These are phyloP conservation scores for Penicillium digitatum DNA, from an alignment of 2,329 filamentous ascomycete genomes.

Conservation along the genomic window DNA sequence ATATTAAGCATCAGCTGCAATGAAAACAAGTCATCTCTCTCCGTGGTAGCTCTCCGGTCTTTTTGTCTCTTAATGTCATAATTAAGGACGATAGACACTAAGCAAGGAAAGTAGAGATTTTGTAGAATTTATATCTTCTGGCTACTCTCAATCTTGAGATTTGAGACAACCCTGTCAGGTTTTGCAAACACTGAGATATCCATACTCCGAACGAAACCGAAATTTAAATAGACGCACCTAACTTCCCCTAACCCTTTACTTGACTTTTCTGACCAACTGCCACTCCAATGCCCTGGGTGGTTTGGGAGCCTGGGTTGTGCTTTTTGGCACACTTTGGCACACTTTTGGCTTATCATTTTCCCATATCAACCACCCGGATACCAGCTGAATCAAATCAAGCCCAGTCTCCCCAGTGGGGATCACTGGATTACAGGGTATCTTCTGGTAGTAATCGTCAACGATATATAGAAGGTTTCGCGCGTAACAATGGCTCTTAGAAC, in stretches of 20 bases:
- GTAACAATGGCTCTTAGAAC: neutral
- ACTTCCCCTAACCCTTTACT: neutral
- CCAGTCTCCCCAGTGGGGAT: neutral
- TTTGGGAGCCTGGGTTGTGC: neutral
- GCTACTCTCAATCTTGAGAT: neutral
- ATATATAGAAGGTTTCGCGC: neutral
- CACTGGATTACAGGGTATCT: neutral
- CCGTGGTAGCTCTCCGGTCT: no score
- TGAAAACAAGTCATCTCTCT: no score
- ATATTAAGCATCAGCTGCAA: no score
- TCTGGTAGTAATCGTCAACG: neutral
- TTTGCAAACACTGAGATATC: neutral
- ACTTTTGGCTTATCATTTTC: neutral
- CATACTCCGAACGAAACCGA: neutral
- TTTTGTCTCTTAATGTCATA: neutral
- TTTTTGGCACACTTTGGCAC: neutral
- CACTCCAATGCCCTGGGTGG: neutral
- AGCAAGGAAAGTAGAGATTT: neutral
- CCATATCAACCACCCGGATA: neutral
- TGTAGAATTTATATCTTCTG: neutral
- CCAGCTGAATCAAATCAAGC: neutral
- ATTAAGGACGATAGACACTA: neutral
- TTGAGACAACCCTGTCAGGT: neutral
- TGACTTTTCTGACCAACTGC: neutral
- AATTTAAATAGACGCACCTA: neutral